phyloP scores from a whole-genome alignment of 176 grass and related monocot species.

The Microstegium vimineum region DNA sequence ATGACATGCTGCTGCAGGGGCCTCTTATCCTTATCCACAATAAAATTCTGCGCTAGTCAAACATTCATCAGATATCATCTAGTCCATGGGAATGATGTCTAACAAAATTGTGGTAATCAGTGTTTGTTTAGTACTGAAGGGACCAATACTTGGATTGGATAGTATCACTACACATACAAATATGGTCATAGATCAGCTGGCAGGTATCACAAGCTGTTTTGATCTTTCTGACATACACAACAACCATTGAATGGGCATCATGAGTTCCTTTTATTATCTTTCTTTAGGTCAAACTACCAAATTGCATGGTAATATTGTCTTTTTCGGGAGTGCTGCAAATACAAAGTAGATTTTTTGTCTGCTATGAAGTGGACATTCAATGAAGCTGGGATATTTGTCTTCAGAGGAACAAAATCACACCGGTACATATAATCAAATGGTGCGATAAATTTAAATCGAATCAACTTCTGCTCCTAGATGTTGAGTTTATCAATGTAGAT shows the following conservation, averaged over 20 bases:
- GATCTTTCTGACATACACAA: not conserved
- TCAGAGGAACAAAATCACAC: not conserved
- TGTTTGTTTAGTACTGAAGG: not conserved
- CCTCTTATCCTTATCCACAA: not conserved
- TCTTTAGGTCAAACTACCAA: not conserved
- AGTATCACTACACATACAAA: not conserved
- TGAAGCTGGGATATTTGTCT: slow-evolving; percentile 5
- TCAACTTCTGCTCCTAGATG: not conserved
- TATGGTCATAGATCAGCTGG: slow-evolving; percentile 5
- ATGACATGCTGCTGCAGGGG: not conserved
- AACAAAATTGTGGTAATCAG: not conserved
- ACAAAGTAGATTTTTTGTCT: not conserved
- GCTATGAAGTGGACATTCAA: not conserved
- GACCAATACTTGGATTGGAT: not conserved
- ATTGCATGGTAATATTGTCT: not conserved
- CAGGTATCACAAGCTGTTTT: slow-evolving; percentile 1
- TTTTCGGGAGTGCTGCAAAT: not conserved
- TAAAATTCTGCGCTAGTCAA: not conserved
- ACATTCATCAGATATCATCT: not conserved
- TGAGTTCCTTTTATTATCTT: not conserved
- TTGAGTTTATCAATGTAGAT: not conserved
- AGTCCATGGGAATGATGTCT: slow-evolving; percentile 6
- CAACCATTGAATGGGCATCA: not conserved
- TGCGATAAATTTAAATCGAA: not conserved
- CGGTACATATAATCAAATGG: not conserved